Evolutionary conservation across 1,139 yeast genomes (phyloP).

Genomic region (Suhomyces bokatorum): DNA sequence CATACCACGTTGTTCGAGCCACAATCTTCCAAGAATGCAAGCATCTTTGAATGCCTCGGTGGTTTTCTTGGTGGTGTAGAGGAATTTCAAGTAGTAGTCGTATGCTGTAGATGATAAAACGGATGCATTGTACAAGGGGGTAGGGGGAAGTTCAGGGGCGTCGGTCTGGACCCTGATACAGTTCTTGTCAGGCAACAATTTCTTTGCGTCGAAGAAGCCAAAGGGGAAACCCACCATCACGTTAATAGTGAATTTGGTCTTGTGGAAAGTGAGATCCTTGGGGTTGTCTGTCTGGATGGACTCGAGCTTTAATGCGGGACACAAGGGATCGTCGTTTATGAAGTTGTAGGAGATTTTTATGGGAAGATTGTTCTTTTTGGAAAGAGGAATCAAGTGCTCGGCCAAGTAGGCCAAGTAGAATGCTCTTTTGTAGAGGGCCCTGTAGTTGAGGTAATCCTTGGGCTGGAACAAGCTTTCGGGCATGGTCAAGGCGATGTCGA

Average conservation of each 20-base stretch:
- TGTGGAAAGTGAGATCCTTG: constrained; percentile 56
- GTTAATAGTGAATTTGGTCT: constrained; percentile 71
- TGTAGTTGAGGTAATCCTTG: constrained; percentile 86
- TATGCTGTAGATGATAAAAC: constrained; percentile 68
- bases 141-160: constrained; percentile 58
- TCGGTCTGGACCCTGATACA: constrained; percentile 68
- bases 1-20: constrained; percentile 88
- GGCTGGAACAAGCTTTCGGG: constrained; percentile 72
- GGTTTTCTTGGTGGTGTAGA: constrained; percentile 72
- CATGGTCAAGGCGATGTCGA: constrained; percentile 83
- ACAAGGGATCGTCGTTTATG: constrained; percentile 63
- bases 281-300: constrained; percentile 50
- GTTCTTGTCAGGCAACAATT: constrained; percentile 74
- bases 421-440: constrained; percentile 87
- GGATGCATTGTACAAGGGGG: constrained; percentile 84
- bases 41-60: constrained; percentile 90
- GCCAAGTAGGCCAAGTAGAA: constrained; percentile 81
- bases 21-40: constrained; percentile 78
- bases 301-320: constrained; percentile 62
- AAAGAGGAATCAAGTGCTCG: constrained; percentile 55
- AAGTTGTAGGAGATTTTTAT: constrained; percentile 58
- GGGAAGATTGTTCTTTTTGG: constrained; percentile 56
- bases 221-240: constrained; percentile 72
- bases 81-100: constrained; percentile 68
- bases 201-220: constrained; percentile 69